Conservation (phyloP, 768 basidiomycete species). For the Solioccasus polychromus region DNA sequence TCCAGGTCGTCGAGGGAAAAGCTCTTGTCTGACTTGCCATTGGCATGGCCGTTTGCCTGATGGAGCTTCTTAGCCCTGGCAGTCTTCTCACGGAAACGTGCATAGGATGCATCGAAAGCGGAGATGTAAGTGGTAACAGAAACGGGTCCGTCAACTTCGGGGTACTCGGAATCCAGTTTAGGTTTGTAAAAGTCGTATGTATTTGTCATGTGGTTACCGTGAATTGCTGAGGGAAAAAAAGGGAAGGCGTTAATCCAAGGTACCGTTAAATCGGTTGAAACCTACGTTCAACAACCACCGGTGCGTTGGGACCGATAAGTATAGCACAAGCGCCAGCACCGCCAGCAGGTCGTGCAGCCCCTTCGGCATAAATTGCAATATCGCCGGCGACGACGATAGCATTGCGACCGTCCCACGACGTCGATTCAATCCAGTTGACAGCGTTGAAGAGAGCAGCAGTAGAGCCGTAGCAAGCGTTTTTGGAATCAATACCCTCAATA, state of each 20-base stretch:
- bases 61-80: slow-evolving; percentile 58
- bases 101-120: slow-evolving; percentile 88
- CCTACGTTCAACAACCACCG: slow-evolving; percentile 92
- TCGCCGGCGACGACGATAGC: slow-evolving; percentile 97
- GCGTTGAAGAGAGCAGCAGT: slow-evolving; percentile 99
- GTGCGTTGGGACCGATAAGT: slow-evolving; percentile 94
- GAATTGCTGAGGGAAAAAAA: slow-evolving; percentile 61
- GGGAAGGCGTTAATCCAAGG: slow-evolving; percentile 5
- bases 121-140: slow-evolving; percentile 94
- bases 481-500: slow-evolving; percentile 98
- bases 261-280: slow-evolving; percentile 15
- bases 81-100: slow-evolving; percentile 77
- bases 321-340: slow-evolving; percentile 96
- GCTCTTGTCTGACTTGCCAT: slow-evolving; percentile 28
- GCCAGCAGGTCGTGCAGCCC: slow-evolving; percentile 90
- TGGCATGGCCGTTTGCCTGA: slow-evolving; percentile 33
- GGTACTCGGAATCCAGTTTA: slow-evolving; percentile 90
- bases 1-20: slow-evolving; percentile 86
- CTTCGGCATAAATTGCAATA: slow-evolving; percentile 97
- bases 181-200: slow-evolving; percentile 99
- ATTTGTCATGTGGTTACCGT: slow-evolving; percentile 97
- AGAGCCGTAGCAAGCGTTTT: slow-evolving; percentile 99
- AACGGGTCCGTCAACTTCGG: slow-evolving; percentile 95
- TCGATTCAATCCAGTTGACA: slow-evolving; percentile 96
- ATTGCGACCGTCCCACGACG: slow-evolving; percentile 96